Evolutionary conservation across 805 yeast genomes (phyloP).

Genomic region (Pichia pseudocactophila): DNA sequence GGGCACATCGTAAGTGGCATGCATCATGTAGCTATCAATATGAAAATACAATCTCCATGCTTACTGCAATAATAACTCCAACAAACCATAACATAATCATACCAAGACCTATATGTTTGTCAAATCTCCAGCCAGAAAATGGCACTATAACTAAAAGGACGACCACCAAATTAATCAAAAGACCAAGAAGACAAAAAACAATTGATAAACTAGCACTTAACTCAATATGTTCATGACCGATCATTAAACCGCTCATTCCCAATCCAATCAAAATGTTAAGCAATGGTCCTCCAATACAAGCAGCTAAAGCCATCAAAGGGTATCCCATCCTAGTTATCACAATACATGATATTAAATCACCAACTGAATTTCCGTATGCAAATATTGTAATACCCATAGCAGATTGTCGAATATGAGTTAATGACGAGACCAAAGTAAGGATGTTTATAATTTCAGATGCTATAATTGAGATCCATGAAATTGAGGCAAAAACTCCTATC

Average conservation of each 20-base stretch:
- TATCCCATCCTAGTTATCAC: constrained; percentile 75
- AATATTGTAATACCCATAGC: constrained; percentile 80
- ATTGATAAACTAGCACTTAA: constrained; percentile 30
- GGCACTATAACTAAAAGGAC: constrained; percentile 34
- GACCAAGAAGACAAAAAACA: constrained; percentile 33
- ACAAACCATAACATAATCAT: constrained; percentile 35
- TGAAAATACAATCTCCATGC: constrained; percentile 18
- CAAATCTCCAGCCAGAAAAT: constrained; percentile 33
- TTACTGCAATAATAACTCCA: constrained; percentile 29
- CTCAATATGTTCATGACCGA: constrained; percentile 22
- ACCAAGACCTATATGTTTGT: constrained; percentile 29
- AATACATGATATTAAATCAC: constrained; percentile 78
- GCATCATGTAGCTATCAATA: neutral
- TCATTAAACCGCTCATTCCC: constrained; percentile 61
- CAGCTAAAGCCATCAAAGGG: constrained; percentile 88
- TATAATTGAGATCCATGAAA: constrained; percentile 59
- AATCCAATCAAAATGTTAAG: constrained; percentile 70
- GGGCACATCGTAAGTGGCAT: too few relatives aligned
- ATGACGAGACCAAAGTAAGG: constrained; percentile 50
- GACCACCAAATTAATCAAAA: constrained; percentile 29
- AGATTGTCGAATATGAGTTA: constrained; percentile 61
- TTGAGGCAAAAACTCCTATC: constrained; percentile 57
- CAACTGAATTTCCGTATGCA: constrained; percentile 88
- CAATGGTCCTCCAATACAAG: constrained; percentile 91
- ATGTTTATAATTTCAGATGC: constrained; percentile 65